Evolutionary conservation across 805 yeast species (phyloP).

Genomic region (Ogataea polymorpha): DNA sequence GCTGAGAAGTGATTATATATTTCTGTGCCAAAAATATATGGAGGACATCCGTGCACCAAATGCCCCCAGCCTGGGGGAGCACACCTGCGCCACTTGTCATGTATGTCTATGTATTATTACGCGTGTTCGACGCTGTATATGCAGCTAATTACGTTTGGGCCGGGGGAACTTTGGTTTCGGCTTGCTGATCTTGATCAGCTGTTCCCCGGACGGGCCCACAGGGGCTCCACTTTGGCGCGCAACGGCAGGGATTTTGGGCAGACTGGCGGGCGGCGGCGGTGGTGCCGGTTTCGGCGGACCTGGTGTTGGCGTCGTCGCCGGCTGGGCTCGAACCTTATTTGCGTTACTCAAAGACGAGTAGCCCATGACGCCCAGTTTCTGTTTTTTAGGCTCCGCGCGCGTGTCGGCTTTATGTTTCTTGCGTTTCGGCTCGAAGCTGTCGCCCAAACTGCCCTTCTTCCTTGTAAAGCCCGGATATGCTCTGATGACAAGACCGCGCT

Average conservation of each 20-base stretch:
- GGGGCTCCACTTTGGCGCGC: neutral
- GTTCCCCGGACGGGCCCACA: constrained; percentile 6
- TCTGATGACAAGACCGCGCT: constrained; percentile 35
- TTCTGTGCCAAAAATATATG: neutral
- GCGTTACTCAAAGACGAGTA: neutral
- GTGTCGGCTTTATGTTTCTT: neutral
- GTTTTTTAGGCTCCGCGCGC: constrained; percentile 2
- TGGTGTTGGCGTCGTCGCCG: neutral
- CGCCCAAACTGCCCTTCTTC: neutral
- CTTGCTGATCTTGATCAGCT: constrained; percentile 23
- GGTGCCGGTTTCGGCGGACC: neutral
- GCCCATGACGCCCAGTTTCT: constrained; percentile 4
- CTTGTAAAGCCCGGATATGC: constrained; percentile 29
- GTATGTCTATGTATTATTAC: neutral
- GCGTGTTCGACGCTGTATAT: constrained; percentile 3
- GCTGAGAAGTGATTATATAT: neutral
- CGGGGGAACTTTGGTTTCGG: constrained; percentile 18
- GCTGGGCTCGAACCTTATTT: neutral
- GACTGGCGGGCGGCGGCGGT: neutral
- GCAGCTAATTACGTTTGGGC: constrained; percentile 1
- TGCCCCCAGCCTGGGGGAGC: too few relatives aligned
- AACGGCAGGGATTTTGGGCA: neutral
- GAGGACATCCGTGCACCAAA: too few relatives aligned
- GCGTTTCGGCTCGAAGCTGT: neutral
- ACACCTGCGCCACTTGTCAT: too few relatives aligned